Evolutionary conservation across 208 protist species (phyloP).

Genomic region (Phytomonas francai): DNA sequence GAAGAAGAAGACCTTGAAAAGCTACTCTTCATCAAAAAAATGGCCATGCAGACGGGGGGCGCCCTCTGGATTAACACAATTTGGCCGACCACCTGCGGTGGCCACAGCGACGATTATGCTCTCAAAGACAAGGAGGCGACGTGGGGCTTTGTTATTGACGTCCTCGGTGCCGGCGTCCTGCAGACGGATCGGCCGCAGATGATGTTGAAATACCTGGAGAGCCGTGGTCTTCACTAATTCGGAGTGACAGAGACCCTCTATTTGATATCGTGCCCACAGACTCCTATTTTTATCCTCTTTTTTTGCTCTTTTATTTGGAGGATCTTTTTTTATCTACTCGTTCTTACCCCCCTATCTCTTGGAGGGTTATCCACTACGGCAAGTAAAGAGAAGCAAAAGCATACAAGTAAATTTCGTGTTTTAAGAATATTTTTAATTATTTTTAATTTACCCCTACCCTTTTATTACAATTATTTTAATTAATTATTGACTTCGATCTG

Average conservation of each 20-base stretch:
- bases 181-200: constrained; percentile 54
- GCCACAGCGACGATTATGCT: constrained; percentile 54
- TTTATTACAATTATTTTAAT: background rate
- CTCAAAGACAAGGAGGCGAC: constrained; percentile 36
- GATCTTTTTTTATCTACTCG: background rate
- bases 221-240: constrained; percentile 20
- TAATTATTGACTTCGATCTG: constrained; percentile 9
- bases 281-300: constrained; percentile 10
- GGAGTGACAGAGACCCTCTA: background rate
- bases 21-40: constrained; percentile 25
- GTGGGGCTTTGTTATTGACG: constrained; percentile 44
- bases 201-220: constrained; percentile 36
- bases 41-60: constrained; percentile 21
- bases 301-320: constrained; percentile 9
- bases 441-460: constrained; percentile 1
- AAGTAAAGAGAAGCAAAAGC: background rate
- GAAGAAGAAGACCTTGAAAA: constrained; percentile 25
- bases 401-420: background rate
- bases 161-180: constrained; percentile 40
- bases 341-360: background rate
- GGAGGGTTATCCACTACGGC: background rate
- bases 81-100: constrained; percentile 48
- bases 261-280: background rate
- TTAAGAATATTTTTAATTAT: background rate
- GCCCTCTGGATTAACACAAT: constrained; percentile 67